Conservation (phyloP, 805 yeast species). For the Spathaspora girioi region DNA sequence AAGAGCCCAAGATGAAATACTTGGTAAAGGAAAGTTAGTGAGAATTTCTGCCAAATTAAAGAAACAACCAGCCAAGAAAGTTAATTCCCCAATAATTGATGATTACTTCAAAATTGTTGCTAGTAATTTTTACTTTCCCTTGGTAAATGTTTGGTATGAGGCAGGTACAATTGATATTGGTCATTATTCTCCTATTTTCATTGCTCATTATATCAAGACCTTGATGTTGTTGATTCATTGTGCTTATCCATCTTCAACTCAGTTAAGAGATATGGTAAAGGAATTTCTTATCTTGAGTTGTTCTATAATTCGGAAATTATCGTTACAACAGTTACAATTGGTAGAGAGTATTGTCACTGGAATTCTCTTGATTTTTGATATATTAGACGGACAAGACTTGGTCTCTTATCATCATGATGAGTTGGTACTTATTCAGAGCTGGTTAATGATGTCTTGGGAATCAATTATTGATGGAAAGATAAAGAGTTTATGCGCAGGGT, state of each 20-base stretch:
- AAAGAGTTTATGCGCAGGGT: slow-evolving; percentile 39
- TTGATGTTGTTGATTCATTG: slow-evolving; percentile 53
- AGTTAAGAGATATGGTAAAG: slow-evolving; percentile 52
- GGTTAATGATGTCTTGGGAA: slow-evolving; percentile 32
- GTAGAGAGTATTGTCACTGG: slow-evolving; percentile 40
- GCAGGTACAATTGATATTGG: slow-evolving; percentile 48
- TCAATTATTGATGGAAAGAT: slow-evolving; percentile 31
- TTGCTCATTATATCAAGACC: slow-evolving; percentile 58
- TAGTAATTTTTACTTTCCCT: slow-evolving; percentile 49
- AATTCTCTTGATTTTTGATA: slow-evolving; percentile 29
- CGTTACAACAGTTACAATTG: slow-evolving; percentile 27
- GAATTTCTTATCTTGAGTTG: slow-evolving; percentile 44
- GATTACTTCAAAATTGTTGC: slow-evolving; percentile 44
- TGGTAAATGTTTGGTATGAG: slow-evolving; percentile 50
- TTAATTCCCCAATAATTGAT: slow-evolving; percentile 18
- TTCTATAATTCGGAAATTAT: slow-evolving; percentile 16
- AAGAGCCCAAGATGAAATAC: slow-evolving; percentile 27
- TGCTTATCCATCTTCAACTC: slow-evolving; percentile 52
- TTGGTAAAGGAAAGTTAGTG: slow-evolving; percentile 37
- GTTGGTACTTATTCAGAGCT: slow-evolving; percentile 17
- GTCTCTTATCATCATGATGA: slow-evolving; percentile 18
- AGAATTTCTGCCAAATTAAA: slow-evolving; percentile 38
- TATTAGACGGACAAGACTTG: slow-evolving; percentile 25
- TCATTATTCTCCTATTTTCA: slow-evolving; percentile 49
- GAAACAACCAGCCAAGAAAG: slow-evolving; percentile 3